phyloP scores from a whole-genome alignment of 495 filamentous ascomycete species.

The Thozetella sp. region DNA sequence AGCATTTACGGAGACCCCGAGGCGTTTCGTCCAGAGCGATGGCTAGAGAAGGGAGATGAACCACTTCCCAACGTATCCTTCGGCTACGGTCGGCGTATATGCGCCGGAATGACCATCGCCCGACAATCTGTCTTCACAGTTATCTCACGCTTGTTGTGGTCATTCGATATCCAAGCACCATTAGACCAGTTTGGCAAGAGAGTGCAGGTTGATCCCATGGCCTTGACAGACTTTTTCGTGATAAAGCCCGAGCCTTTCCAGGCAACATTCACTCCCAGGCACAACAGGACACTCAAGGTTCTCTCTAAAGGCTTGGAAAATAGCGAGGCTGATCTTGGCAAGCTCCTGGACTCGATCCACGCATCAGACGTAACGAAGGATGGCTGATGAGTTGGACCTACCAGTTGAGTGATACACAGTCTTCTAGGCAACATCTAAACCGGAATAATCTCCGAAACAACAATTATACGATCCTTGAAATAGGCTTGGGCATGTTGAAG shows the following conservation, averaged over 20 bases:
- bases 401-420: no score
- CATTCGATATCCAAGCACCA: constrained; percentile 34
- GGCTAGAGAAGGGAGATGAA: constrained; percentile 37
- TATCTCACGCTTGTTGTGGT: constrained; percentile 48
- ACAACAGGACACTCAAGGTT: not conserved
- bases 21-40: constrained; percentile 41
- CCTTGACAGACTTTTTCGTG: constrained; percentile 28
- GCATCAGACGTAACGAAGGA: no score
- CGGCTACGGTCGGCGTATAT: constrained; percentile 53
- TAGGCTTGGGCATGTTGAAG: no score
- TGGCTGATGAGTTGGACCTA: no score
- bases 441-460: no score
- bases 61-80: constrained; percentile 44
- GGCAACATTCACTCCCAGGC: constrained; percentile 6
- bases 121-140: constrained; percentile 43
- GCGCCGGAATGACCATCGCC: constrained; percentile 48
- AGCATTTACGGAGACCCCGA: constrained; percentile 49
- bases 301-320: not conserved
- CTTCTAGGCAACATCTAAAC: no score
- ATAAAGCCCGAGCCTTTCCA: constrained; percentile 34
- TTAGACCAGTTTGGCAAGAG: constrained; percentile 9
- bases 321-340: not conserved
- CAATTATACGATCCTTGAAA: no score
- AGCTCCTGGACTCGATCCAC: constrained; percentile 1
- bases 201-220: constrained; percentile 19